Evolutionary conservation across 306 rosid species (phyloP), one percentile per base, ranked within the genome.

Genomic region (Myrica gale): DNA sequence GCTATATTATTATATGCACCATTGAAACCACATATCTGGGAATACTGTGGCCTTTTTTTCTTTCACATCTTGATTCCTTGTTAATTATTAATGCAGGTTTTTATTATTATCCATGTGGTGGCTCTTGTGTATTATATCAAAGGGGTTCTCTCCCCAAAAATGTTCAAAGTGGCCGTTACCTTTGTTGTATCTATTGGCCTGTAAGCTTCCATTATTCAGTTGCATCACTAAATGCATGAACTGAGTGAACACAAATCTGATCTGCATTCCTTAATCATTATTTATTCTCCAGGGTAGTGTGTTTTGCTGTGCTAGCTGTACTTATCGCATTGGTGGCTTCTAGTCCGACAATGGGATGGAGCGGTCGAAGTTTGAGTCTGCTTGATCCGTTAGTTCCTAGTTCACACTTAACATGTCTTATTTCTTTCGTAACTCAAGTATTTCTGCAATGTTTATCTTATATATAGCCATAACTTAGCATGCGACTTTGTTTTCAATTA

Each of bases 291-390:
- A 96, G 99, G 91, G 89, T 92, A 42, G 86, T 88, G 21, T 84
- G 97, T 73, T 77, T 74, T 78, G 96, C 93, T 67, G 83, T 80
- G 77, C 51, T 92, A 69, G 97, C 92, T n/a, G 87, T 96, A 75
- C 93, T 96, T 11, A 74, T 96, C 44, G 99, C 98, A 77, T 50
- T 92, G 81, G 99, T 96, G 62, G 97, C 99, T 72, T 92, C 99
- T 75, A 96, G 99, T 84, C 99, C 99, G 46, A 96, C 99, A 16
- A 90, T 50, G 87, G 99, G 99, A 76, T 96, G 99, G 99, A 96
- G 99, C 87, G 99, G 99, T 58, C 85, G 99, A 77, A 96, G 99
- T 85, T 89, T 96, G 76, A 96, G 98, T 84, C 90, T 96, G 32
- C 88, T 96, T 76, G 98, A 96, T 75, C 99, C 99, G 99, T 96